These are phyloP conservation scores for Trichoderma pleuroti DNA, from an alignment of 2,329 filamentous ascomycete genomes.

Conservation along the genomic window DNA sequence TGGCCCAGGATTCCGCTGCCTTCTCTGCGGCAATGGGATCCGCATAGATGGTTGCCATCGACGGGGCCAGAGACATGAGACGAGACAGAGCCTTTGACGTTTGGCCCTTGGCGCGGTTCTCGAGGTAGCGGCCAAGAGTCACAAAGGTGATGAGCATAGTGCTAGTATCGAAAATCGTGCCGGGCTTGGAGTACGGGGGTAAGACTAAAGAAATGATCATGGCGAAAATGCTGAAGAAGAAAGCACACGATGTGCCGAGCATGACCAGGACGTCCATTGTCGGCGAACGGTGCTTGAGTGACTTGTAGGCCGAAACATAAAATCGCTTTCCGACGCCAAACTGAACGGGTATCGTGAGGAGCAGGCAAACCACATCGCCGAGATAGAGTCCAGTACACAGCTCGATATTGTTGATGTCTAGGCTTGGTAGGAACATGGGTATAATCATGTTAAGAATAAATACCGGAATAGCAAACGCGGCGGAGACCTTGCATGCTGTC, in stretches of 20 bases:
- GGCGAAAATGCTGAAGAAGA: conserved; percentile 87
- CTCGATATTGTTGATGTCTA: conserved; percentile 72
- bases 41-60: conserved; percentile 93
- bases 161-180: conserved; percentile 93
- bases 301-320: conserved; percentile 90
- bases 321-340: conserved; percentile 96
- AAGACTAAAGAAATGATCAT: conserved; percentile 78
- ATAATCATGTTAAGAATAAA: conserved; percentile 91
- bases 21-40: conserved; percentile 94
- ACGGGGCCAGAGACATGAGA: conserved; percentile 93
- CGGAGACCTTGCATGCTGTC: conserved; percentile 71
- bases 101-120: conserved; percentile 93
- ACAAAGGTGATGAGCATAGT: conserved; percentile 98
- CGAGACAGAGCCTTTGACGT: conserved; percentile 90
- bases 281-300: conserved; percentile 81
- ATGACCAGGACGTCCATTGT: conserved; percentile 98
- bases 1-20: conserved; percentile 71
- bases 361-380: conserved; percentile 79
- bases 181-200: conserved; percentile 74
- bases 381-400: conserved; percentile 76
- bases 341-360: conserved; percentile 86
- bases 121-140: conserved; percentile 82
- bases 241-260: conserved; percentile 88
- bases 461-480: conserved; percentile 82
- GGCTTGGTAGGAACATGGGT: conserved; percentile 72